Conservation (phyloP, 495 filamentous ascomycete genomes). For the Xylaria acuta region DNA sequence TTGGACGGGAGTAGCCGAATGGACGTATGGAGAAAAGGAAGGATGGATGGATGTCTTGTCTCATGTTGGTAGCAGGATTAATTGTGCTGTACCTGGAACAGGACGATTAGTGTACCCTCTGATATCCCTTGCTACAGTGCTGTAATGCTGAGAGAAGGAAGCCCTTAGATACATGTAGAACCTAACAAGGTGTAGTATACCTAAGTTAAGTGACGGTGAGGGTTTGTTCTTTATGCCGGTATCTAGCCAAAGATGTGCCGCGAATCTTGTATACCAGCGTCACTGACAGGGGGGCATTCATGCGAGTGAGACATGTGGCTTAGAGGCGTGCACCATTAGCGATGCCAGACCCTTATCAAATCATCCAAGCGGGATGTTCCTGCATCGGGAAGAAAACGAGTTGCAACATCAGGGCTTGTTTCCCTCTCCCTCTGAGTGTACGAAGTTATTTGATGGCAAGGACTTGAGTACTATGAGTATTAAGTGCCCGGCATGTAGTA, state of each 20-base stretch:
- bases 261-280: not conserved
- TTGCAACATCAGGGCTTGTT: not conserved
- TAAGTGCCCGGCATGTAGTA: not conserved
- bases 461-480: not conserved
- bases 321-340: slow-evolving; percentile 15
- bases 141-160: not conserved
- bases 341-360: not conserved
- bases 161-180: not conserved
- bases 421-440: not conserved
- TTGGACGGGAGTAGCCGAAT: slow-evolving; percentile 23
- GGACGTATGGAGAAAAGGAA: not conserved
- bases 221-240: not conserved
- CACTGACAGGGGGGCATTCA: not conserved
- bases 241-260: slow-evolving; percentile 1
- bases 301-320: slow-evolving; percentile 22
- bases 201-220: not conserved
- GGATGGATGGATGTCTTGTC: not conserved
- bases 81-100: not conserved
- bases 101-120: not conserved
- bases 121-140: not conserved
- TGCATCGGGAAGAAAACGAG: slow-evolving; percentile 3
- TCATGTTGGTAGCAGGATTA: not conserved
- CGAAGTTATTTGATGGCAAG: not conserved
- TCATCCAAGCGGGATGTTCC: slow-evolving; percentile 11
- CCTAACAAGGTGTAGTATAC: not conserved